Base-by-base conservation (phyloP, 1,284 basidiomycete genomes). In the Peniophora sp. region DNA sequence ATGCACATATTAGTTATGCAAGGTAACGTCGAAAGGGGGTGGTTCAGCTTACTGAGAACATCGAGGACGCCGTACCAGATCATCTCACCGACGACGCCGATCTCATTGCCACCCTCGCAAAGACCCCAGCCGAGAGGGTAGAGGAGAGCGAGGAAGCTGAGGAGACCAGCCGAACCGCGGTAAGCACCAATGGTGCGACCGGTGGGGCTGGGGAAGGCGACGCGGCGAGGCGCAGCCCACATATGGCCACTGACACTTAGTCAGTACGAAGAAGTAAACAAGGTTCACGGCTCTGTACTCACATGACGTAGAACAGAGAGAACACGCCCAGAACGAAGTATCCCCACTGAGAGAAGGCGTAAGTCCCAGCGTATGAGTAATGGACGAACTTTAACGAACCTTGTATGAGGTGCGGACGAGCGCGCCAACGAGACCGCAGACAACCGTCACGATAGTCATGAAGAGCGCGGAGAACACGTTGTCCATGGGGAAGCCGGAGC, bases 1-100 rank as follows among this genome's bases (percentile, higher is more conserved):
- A 32, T 12, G 12, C 6, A 12, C 5, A 5, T 12, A 32, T 32
- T 5, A 32, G 27, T 12, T 32, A 32, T 12, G 6, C 27, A 32
- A 32, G 27, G 27, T 5, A 32, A 5, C 12, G 27, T 32, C 6
- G 6, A 32, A 32, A 5, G n/a, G n/a, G n/a, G n/a, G n/a, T n/a
- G n/a, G 6, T 32, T 32, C 27, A 12, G 12, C 27, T 32, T 32
- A 32, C 27, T 70, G 55, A 83, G 52, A 14, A 83, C 50, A 58
- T 84, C 81, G 51, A 85, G 69, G 53, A 81, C 65, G 53, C 79
- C 81, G 63, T 82, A 83, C 66, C 78, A 82, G 52, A 77, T 64
- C 70, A 73, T 71, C 60, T 72, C 75, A 52, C 64, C 64, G 25
- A 69, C 67, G 23, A 71, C 68, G 0, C 64, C 61, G 57, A 78